These are phyloP conservation scores for Paramecium octaurelia DNA, from an alignment of 73 alveolate genomes.

Conservation along the genomic window DNA sequence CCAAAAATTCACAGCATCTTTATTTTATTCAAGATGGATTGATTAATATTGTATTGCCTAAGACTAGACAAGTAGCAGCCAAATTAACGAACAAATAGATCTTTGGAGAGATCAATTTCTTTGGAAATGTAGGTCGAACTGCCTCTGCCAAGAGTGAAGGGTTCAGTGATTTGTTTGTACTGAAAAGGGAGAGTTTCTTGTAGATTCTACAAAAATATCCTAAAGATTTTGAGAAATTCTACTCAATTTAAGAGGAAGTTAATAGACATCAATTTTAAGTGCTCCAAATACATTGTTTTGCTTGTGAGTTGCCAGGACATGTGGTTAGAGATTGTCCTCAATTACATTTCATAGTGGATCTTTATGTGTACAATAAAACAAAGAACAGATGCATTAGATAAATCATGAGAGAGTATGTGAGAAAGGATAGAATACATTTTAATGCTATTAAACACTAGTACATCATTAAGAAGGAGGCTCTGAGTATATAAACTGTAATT, in stretches of 20 bases:
- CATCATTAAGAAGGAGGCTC: not conserved
- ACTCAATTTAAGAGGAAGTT: constrained; percentile 13
- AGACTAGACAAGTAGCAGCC: constrained; percentile 31
- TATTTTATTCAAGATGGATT: constrained; percentile 81
- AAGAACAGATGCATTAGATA: not conserved
- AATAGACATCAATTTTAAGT: not conserved
- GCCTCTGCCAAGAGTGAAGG: constrained; percentile 66
- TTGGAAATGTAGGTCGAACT: constrained; percentile 59
- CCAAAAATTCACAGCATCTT: constrained; percentile 64
- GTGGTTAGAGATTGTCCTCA: constrained; percentile 39
- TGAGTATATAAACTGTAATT: not conserved
- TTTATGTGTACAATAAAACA: not conserved
- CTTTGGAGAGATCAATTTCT: constrained; percentile 75
- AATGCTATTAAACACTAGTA: not conserved
- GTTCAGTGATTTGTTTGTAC: not conserved
- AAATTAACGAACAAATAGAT: constrained; percentile 23
- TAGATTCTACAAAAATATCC: not conserved
- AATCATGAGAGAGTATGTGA: not conserved
- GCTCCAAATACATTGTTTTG: not conserved
- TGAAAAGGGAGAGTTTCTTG: not conserved
- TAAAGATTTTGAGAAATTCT: not conserved
- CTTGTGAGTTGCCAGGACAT: constrained; percentile 48
- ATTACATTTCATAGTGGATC: constrained; percentile 27
- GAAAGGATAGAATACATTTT: not conserved
- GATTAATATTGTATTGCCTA: constrained; percentile 56